These are phyloP conservation scores for Bonia amplexicaulis DNA, from an alignment of 176 grass and related monocot species.

Conservation along the genomic window DNA sequence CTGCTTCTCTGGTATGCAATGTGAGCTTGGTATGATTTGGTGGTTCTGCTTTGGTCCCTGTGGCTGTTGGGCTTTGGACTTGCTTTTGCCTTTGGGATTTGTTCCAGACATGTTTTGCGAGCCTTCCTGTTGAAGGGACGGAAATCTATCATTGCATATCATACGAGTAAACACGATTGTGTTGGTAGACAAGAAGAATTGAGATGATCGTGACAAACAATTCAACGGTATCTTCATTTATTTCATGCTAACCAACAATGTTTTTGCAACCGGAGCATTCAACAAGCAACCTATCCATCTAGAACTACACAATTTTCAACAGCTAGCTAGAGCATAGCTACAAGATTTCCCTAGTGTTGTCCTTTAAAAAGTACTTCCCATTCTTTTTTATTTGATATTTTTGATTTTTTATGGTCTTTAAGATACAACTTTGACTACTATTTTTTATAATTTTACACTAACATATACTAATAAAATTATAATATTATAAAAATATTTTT, in stretches of 20 bases:
- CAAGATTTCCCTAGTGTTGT: not conserved
- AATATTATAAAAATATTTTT: no score
- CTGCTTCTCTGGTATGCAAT: not conserved
- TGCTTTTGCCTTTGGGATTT: not conserved
- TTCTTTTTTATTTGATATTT: no score
- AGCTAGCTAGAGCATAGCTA: not conserved
- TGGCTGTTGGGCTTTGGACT: not conserved
- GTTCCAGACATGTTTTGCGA: not conserved
- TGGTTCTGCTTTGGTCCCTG: not conserved
- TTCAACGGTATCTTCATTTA: not conserved
- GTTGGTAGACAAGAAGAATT: not conserved
- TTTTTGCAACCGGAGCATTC: not conserved
- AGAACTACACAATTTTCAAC: not conserved
- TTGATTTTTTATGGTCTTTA: no score
- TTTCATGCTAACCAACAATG: not conserved
- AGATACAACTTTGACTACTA: no score
- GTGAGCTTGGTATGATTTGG: not conserved
- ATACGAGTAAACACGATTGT: not conserved
- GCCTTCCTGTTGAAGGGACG: not conserved
- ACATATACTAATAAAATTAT: no score
- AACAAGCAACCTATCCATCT: not conserved
- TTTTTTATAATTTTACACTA: no score
- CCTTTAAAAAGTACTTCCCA: no score
- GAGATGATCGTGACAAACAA: not conserved
- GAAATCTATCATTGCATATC: not conserved